Evolutionary conservation across 306 rosid species (phyloP).

Genomic region (Quercus variabilis): DNA sequence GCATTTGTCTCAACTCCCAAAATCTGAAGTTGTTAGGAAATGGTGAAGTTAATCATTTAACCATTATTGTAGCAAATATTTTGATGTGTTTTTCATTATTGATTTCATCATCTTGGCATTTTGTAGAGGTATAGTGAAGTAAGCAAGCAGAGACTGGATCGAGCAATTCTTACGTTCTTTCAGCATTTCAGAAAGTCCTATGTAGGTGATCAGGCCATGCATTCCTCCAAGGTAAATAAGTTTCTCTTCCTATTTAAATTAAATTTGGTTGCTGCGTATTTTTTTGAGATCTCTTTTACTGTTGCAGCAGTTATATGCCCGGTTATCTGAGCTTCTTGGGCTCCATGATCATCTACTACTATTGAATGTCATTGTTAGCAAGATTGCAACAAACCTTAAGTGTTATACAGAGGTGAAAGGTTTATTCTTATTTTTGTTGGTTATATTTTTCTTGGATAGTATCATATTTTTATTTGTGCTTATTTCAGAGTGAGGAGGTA

Average conservation of each 20-base stretch:
- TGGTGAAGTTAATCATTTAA: neutral
- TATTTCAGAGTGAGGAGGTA: conserved; percentile 90
- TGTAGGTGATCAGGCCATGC: conserved; percentile 99
- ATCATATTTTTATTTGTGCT: conserved; percentile 18
- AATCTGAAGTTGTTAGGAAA: too few species aligned
- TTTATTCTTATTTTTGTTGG: neutral
- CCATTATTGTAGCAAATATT: conserved; percentile 11
- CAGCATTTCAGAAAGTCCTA: conserved; percentile 95
- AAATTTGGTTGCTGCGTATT: conserved; percentile 21
- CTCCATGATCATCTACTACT: conserved; percentile 76
- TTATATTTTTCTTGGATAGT: neutral
- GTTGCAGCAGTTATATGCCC: conserved; percentile 87
- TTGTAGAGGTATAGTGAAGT: conserved; percentile 82
- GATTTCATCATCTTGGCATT: conserved; percentile 20
- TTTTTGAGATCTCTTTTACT: conserved; percentile 25
- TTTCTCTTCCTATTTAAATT: conserved; percentile 5
- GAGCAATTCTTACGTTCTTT: conserved; percentile 95
- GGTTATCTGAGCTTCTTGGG: conserved; percentile 86
- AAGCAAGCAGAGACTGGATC: conserved; percentile 97
- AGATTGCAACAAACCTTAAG: conserved; percentile 85
- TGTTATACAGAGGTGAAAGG: conserved; percentile 69
- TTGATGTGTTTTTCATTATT: conserved; percentile 9
- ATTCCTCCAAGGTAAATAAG: conserved; percentile 88
- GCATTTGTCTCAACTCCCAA: too few species aligned
- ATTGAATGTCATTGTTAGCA: conserved; percentile 75